A percentile compares a stretch with the other conserved stretches of the same genome.
phyloP scores from a whole-genome alignment of 2,329 filamentous ascomycete species.

The Calonectria pteridis region DNA sequence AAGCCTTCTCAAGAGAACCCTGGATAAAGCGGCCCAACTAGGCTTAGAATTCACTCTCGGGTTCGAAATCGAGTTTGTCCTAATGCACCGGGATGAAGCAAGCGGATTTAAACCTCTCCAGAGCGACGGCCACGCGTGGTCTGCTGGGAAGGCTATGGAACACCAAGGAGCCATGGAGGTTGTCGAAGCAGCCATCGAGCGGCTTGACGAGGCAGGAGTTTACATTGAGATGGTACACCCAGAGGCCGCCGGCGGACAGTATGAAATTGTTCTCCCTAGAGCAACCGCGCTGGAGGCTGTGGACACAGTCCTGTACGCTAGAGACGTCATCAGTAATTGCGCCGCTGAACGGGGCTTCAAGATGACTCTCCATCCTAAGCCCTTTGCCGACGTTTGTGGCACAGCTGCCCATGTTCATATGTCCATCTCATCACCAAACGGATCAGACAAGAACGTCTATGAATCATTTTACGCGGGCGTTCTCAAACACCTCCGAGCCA shows the following conservation, averaged over 20 bases:
- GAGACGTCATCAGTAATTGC: constrained; percentile 75
- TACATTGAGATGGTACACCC: constrained; percentile 80
- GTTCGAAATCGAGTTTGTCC: constrained; percentile 86
- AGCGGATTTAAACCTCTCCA: constrained; percentile 59
- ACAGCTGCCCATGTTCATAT: constrained; percentile 79
- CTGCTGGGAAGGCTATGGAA: constrained; percentile 72
- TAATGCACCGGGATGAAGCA: constrained; percentile 65
- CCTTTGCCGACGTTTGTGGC: constrained; percentile 68
- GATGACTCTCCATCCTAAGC: constrained; percentile 81
- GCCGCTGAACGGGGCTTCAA: constrained; percentile 72
- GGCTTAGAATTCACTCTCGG: constrained; percentile 75
- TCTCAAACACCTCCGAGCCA: constrained; percentile 71
- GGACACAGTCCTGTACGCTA: constrained; percentile 77
- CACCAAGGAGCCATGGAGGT: constrained; percentile 68
- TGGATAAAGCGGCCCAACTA: constrained; percentile 63
- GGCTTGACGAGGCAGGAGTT: constrained; percentile 72
- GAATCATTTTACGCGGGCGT: constrained; percentile 80
- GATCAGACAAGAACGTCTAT: constrained; percentile 59
- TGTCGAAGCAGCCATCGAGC: constrained; percentile 74
- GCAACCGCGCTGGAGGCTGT: constrained; percentile 74
- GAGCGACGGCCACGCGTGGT: constrained; percentile 79
- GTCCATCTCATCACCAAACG: constrained; percentile 67
- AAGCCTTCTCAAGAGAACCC: constrained; percentile 67
- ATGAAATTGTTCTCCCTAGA: constrained; percentile 79
- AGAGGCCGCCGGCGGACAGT: constrained; percentile 80